Conservation (phyloP, 495 filamentous ascomycete genomes). For the Tuber calosporum region DNA sequence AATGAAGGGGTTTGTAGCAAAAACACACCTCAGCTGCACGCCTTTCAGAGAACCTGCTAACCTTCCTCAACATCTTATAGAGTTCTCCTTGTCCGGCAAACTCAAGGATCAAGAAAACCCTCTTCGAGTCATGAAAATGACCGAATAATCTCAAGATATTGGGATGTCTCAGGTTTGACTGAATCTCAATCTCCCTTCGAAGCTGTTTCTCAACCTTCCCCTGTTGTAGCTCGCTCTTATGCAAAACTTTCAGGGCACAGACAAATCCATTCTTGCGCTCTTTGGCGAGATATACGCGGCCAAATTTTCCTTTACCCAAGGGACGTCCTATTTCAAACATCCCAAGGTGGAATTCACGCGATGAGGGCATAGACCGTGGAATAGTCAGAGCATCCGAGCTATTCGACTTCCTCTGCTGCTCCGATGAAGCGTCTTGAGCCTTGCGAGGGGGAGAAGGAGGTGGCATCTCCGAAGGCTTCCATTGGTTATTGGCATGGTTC, state of each 20-base stretch:
- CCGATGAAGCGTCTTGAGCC: slow-evolving; percentile 25
- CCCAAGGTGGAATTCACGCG: slow-evolving; percentile 81
- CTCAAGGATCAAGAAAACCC: slow-evolving; percentile 92
- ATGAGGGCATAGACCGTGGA: slow-evolving; percentile 54
- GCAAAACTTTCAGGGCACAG: slow-evolving; percentile 91
- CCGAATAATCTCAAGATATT: slow-evolving; percentile 92
- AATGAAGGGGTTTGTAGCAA: neutral
- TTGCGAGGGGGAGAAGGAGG: slow-evolving; percentile 42
- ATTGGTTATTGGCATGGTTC: slow-evolving; percentile 53
- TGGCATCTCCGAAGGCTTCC: slow-evolving; percentile 43
- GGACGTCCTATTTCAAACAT: slow-evolving; percentile 99
- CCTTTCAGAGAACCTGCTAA: slow-evolving; percentile 86
- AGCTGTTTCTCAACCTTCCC: slow-evolving; percentile 96
- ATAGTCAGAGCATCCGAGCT: slow-evolving; percentile 39
- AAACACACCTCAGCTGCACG: slow-evolving; percentile 59
- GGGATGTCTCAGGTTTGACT: slow-evolving; percentile 89
- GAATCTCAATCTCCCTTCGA: slow-evolving; percentile 93
- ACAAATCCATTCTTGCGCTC: slow-evolving; percentile 85
- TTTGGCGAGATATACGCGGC: slow-evolving; percentile 88
- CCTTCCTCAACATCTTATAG: slow-evolving; percentile 89
- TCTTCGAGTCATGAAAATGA: slow-evolving; percentile 94
- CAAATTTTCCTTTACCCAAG: slow-evolving; percentile 95
- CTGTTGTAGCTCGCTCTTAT: slow-evolving; percentile 87
- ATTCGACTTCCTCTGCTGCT: slow-evolving; percentile 22
- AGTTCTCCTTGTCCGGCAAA: slow-evolving; percentile 92